These are phyloP conservation scores for Crassisporium funariophilum DNA, from an alignment of 768 basidiomycete species.

Conservation along the genomic window DNA sequence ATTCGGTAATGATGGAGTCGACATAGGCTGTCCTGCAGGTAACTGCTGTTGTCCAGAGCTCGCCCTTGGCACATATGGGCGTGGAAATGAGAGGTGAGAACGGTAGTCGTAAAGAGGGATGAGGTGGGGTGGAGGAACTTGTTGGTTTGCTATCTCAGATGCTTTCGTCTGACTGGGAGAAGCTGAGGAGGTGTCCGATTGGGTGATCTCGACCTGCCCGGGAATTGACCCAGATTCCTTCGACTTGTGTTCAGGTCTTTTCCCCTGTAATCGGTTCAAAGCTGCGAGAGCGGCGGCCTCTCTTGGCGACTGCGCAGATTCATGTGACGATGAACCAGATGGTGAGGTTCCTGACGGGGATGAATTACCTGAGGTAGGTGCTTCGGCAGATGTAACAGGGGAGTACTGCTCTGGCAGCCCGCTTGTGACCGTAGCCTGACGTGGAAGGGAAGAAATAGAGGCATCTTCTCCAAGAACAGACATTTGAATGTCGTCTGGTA, in stretches of 20 bases:
- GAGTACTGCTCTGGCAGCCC: no score
- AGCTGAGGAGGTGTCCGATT: not conserved
- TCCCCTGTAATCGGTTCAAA: conserved; percentile 46
- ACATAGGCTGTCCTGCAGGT: no score
- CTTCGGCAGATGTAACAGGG: no score
- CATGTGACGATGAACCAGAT: conserved; percentile 10
- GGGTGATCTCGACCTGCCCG: not conserved
- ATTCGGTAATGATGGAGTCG: not conserved
- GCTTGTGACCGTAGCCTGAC: no score
- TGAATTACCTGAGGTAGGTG: not conserved
- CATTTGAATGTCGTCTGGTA: conserved; percentile 2
- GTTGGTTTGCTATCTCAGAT: conserved; percentile 1
- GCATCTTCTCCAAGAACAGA: no score
- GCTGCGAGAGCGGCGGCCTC: conserved; percentile 71
- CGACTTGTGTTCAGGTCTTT: conserved; percentile 9
- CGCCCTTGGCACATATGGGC: conserved; percentile 2
- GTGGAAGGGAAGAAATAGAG: no score
- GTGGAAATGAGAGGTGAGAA: conserved; percentile 11
- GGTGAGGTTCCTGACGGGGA: not conserved
- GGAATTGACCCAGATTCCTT: not conserved
- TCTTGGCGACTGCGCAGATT: conserved; percentile 23
- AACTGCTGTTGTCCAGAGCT: no score
- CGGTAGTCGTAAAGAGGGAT: conserved; percentile 46
- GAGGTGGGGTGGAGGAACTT: conserved; percentile 12
- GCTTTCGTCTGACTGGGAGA: not conserved